Base-by-base conservation (phyloP, 768 basidiomycete species). In the Hortiboletus campestris region DNA sequence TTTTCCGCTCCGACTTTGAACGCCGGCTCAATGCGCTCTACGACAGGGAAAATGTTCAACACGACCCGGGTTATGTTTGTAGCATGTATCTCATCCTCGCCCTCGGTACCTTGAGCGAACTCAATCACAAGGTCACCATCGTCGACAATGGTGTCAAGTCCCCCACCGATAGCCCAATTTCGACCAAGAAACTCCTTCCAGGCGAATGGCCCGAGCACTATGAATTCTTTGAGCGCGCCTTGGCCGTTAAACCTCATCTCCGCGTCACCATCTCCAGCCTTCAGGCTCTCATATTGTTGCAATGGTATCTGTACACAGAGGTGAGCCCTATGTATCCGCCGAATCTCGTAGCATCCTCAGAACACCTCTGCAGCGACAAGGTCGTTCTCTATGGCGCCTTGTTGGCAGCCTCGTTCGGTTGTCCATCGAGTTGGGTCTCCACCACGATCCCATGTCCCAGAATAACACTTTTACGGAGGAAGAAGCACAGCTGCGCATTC, bases 251-350 rank as follows among this genome's bases (percentile, higher is more conserved):
- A 67, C 88, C 90, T 10, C 89, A 94, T 59, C 74, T 94, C 41
- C 83, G 87, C 11, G 90, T 92, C 65, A 91, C 90, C 6, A 82
- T 92, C 41, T 84, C 86, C 6, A 90, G 89, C 66, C 72, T 94
- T 57, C 91, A 94, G 69, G 88, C 91, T 0, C 78, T 94, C 50
- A 91, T 92, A 25, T 71, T 94, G 7, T 70, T 93, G 45, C 92
- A 94, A 52, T 93, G 90, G 91, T 92, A 93, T 71, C 79, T 94
- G 20, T 94, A 93, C 64, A 91, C 86, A 20, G 91, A 93, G 80
- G 91, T 89, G 60, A 51, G 80, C 65, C 19, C 4, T 42, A 4
- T 22, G 2, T 20, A 11, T 46, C 32, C 12, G 31, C 31, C 11
- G 57, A 17, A 25, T 17, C 34, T 22, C 13, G 9, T 40, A 35